Evolutionary conservation across 1,284 basidiomycete species (phyloP).

Genomic region (Psilocybe mexicana): DNA sequence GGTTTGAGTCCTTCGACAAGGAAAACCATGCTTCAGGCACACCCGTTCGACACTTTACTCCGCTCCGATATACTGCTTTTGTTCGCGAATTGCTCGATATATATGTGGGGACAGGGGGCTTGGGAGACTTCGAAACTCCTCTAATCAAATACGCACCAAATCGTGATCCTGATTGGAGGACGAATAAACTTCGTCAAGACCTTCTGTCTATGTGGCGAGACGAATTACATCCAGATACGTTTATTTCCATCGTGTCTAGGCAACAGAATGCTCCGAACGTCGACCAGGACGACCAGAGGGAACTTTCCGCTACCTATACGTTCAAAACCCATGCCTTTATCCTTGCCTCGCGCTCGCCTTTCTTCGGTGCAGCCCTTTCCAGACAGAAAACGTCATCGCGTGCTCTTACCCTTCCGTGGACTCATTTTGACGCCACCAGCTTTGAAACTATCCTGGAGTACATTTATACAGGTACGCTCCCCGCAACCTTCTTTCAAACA

Average conservation of each 20-base stretch:
- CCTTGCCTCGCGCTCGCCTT: neutral
- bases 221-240: neutral
- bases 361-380: neutral
- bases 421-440: neutral
- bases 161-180: neutral
- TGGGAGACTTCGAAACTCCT: neutral
- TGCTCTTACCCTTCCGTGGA: neutral
- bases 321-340: neutral
- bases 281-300: too few species aligned
- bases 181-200: neutral
- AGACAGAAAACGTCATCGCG: neutral
- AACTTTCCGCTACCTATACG: neutral
- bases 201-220: neutral
- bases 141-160: too few species aligned
- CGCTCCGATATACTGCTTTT: neutral
- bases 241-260: neutral
- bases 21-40: neutral
- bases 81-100: neutral
- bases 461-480: conserved; percentile 1
- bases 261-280: neutral
- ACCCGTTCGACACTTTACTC: neutral
- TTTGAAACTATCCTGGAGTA: neutral
- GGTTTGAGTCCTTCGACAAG: neutral
- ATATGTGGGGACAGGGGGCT: neutral
- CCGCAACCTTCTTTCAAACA: neutral